These are phyloP conservation scores for Rosa hybrid DNA, from an alignment of 331 rosid genomes.

Conservation along the genomic window DNA sequence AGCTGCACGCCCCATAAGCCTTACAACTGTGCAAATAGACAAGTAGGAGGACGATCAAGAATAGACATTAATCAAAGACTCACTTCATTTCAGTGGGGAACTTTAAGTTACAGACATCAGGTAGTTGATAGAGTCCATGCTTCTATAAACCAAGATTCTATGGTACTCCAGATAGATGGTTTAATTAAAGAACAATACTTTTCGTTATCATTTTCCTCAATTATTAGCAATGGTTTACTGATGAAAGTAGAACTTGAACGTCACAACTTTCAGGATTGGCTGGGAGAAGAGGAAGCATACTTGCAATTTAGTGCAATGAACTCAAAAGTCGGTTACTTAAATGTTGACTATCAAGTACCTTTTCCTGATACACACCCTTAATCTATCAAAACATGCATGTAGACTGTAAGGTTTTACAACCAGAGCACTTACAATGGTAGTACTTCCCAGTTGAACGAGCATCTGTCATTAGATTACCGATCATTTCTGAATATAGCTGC, in stretches of 20 bases:
- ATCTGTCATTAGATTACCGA: conserved; percentile 30
- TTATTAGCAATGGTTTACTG: background rate
- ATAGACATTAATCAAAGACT: background rate
- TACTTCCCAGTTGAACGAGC: conserved; percentile 31
- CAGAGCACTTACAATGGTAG: conserved; percentile 26
- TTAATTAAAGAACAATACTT: background rate
- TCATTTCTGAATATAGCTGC: conserved; percentile 29
- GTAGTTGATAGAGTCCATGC: background rate
- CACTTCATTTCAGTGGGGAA: background rate
- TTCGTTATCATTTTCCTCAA: background rate
- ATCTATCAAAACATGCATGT: background rate
- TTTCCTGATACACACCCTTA: background rate
- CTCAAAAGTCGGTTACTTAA: background rate
- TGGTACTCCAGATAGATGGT: background rate
- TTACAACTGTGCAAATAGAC: conserved; percentile 13
- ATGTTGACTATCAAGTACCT: background rate
- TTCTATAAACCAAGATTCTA: background rate
- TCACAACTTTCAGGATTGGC: background rate
- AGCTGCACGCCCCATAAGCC: conserved; percentile 36
- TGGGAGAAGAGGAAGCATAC: background rate
- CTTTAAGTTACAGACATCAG: background rate
- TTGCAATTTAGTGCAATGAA: background rate
- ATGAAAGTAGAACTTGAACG: background rate
- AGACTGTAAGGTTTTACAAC: background rate
- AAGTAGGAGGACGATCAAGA: conserved; percentile 9